Base-by-base conservation (phyloP, 2,329 filamentous ascomycete genomes). In the Orbilia oligospora region DNA sequence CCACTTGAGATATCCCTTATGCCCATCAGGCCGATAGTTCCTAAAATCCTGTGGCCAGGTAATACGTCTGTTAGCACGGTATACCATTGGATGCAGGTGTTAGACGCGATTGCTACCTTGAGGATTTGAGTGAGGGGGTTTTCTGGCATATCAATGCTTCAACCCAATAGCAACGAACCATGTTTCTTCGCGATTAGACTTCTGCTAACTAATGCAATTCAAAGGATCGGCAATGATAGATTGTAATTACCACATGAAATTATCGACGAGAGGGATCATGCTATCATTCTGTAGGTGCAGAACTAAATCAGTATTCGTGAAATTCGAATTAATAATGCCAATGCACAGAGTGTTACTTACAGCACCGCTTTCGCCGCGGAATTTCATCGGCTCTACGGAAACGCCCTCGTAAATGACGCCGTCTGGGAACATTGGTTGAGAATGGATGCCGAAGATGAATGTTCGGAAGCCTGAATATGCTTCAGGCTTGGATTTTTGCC, bases 371-470 rank as follows among this genome's bases (percentile, higher is more conserved):
- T 97, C 95, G 81, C 95, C 95, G 36, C 95, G 91, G 88, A 97
- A 97, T 71, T 89, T 91, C 84, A 93, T 86, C 3, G 92, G 91
- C 83, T 92, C 87, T 76, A 91, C 90, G 80, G 91, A 91, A 78
- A 95, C 89, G 8, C 93, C 94, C 84, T 97, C 92, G 84, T 97
- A 97, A 56, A 97, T 85, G 6, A 97, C 95, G 8, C 95, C 95
- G 80, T 94, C 87, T 8, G 94, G 94, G 85, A 97, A 97, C 94
- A 97, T 97, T 82, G 90, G 91, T 85, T 97, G 94, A 58, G 90
- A 92, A 0, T 93, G 97, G 85, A 97, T 97, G 82, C 95, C 95
- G 83, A 97, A 97, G 86, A 97, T 97, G 87, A 97, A 97, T 10
- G 95, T 97, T 48, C 94, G 92, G 89, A 97, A 97, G 81, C 89